Percentiles rank a stretch among this genome's conserved stretches.
These are phyloP conservation scores for Trametes versicolor DNA, from an alignment of 1,284 basidiomycete species.

Conservation along the genomic window DNA sequence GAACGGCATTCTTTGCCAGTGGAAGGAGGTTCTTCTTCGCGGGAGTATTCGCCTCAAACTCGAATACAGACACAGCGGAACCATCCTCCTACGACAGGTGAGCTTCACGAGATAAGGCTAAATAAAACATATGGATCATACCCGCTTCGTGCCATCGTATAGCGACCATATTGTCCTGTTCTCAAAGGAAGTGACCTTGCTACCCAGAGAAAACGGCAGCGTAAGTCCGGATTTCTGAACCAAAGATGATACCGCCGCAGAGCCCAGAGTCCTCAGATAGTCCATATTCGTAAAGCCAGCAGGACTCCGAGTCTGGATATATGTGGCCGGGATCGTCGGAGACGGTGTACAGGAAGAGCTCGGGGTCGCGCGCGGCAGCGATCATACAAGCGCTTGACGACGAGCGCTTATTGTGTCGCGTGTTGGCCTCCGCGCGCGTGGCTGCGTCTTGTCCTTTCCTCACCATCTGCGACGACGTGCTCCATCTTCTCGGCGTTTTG, in stretches of 20 bases:
- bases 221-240: conserved; percentile 92
- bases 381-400: conserved; percentile 9
- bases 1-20: conserved; percentile 91
- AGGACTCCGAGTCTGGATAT: neutral
- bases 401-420: conserved; percentile 9
- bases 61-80: conserved; percentile 86
- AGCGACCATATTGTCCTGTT: conserved; percentile 82
- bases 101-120: neutral
- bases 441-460: conserved; percentile 20
- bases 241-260: conserved; percentile 87
- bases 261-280: conserved; percentile 84
- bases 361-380: conserved; percentile 9
- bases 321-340: conserved; percentile 9
- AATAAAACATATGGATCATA: conserved; percentile 46
- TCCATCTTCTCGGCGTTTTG: conserved; percentile 18
- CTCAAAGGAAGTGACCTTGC: conserved; percentile 76
- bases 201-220: conserved; percentile 88
- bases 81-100: conserved; percentile 80
- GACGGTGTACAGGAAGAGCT: conserved; percentile 3
- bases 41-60: conserved; percentile 81
- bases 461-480: conserved; percentile 25
- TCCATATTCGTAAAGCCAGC: conserved; percentile 64
- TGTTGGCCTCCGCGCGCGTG: conserved; percentile 16
- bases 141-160: conserved; percentile 89
- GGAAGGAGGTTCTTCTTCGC: conserved; percentile 68